phyloP scores from a whole-genome alignment of 2,329 filamentous ascomycete genomes.

The Fusarium sp. region DNA sequence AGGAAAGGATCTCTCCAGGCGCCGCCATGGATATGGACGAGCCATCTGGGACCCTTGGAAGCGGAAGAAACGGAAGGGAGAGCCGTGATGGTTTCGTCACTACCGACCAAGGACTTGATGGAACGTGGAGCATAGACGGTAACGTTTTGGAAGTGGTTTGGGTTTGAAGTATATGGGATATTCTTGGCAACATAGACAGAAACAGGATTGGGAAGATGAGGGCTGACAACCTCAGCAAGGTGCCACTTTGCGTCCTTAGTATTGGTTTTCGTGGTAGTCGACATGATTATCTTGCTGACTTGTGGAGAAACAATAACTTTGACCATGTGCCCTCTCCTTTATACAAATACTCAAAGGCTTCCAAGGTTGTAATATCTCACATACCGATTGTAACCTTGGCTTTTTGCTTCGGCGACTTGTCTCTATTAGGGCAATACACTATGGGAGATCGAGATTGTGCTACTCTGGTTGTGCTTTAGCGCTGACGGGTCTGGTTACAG shows the following conservation, averaged over 20 bases:
- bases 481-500: neutral
- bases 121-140: neutral
- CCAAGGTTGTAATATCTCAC: neutral
- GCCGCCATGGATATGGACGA: neutral
- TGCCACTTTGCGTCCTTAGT: neutral
- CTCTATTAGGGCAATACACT: neutral
- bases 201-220: neutral
- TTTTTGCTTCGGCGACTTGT: neutral
- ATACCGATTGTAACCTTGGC: neutral
- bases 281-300: neutral
- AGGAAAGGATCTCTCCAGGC: neutral
- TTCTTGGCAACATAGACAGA: neutral
- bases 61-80: neutral
- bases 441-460: neutral
- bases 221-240: neutral
- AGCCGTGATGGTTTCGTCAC: neutral
- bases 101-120: neutral
- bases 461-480: neutral
- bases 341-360: no score
- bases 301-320: neutral
- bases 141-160: neutral
- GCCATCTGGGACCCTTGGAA: neutral
- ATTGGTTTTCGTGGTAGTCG: neutral
- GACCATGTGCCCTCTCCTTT: neutral
- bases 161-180: neutral